Conservation (phyloP, 345 rosid species). For the Populus ilicifolia region DNA sequence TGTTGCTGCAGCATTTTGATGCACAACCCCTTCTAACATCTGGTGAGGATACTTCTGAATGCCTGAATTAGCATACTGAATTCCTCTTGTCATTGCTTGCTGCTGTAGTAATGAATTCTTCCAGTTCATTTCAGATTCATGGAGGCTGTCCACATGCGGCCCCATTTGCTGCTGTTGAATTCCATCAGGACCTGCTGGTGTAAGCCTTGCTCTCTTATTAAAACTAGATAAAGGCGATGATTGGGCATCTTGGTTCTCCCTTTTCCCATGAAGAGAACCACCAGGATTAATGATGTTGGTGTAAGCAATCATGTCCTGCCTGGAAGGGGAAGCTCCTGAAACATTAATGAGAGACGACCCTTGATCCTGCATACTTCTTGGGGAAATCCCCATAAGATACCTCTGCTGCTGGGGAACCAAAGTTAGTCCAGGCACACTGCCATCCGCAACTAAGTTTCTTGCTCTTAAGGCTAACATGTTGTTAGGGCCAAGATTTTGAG, state of each 20-base stretch:
- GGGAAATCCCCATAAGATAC: conserved; percentile 46
- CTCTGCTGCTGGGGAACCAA: conserved; percentile 50
- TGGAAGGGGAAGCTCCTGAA: conserved; percentile 56
- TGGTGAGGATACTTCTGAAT: conserved; percentile 68
- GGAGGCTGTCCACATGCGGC: conserved; percentile 51
- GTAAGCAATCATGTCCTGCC: conserved; percentile 66
- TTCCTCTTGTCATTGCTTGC: conserved; percentile 56
- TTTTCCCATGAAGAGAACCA: conserved; percentile 56
- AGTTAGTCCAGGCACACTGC: conserved; percentile 44
- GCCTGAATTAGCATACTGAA: conserved; percentile 51
- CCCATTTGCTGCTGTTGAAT: conserved; percentile 66
- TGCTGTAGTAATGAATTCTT: conserved; percentile 55
- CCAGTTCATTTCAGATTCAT: conserved; percentile 64
- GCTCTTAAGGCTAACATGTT: conserved; percentile 45
- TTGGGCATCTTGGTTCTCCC: conserved; percentile 70
- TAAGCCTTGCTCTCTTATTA: conserved; percentile 60
- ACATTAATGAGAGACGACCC: conserved; percentile 42
- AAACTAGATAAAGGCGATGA: conserved; percentile 52
- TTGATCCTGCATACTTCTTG: conserved; percentile 64
- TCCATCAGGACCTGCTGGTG: conserved; percentile 54
- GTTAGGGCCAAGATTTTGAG: conserved; percentile 56
- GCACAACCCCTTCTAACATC: conserved; percentile 59
- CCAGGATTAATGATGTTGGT: conserved; percentile 45
- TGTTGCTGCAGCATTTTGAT: conserved; percentile 58
- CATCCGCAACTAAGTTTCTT: conserved; percentile 55